These are phyloP conservation scores for Flaveria trinervia DNA, from an alignment of 129 eudicot species.

Conservation along the genomic window DNA sequence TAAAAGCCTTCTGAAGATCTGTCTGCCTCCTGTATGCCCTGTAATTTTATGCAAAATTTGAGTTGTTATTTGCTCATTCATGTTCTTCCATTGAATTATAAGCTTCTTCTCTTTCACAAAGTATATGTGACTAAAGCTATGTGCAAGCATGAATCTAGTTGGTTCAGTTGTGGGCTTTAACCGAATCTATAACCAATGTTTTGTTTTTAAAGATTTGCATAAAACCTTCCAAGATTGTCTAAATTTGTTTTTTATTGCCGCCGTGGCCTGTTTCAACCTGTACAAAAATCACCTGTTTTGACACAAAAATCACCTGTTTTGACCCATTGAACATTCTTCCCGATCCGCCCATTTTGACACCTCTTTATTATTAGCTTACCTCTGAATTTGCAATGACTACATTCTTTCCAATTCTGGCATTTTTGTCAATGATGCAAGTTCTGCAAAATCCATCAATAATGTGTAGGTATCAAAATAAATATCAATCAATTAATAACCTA, in stretches of 20 bases:
- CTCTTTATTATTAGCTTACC: conserved; percentile 41
- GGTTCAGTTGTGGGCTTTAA: no score
- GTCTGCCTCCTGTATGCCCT: conserved; percentile 97
- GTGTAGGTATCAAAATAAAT: neutral
- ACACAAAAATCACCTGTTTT: neutral
- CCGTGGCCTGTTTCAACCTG: neutral
- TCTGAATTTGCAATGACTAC: conserved; percentile 90
- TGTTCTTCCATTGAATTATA: neutral
- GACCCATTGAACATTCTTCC: neutral
- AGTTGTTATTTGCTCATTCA: neutral
- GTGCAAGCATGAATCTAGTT: no score
- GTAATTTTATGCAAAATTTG: conserved; percentile 23
- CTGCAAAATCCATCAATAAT: conserved; percentile 41
- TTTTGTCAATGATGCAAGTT: conserved; percentile 95
- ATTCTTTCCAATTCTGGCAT: conserved; percentile 92
- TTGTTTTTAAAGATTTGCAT: neutral
- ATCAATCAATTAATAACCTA: neutral
- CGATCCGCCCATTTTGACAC: neutral
- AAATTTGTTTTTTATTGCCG: neutral
- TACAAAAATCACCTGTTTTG: neutral
- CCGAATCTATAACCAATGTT: neutral
- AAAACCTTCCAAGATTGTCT: neutral
- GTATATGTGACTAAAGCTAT: neutral
- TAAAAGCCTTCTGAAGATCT: conserved; percentile 94
- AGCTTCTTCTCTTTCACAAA: neutral